phyloP scores from a whole-genome alignment of 352 stramenopile genomes.

The Globisporangium nagaii region DNA sequence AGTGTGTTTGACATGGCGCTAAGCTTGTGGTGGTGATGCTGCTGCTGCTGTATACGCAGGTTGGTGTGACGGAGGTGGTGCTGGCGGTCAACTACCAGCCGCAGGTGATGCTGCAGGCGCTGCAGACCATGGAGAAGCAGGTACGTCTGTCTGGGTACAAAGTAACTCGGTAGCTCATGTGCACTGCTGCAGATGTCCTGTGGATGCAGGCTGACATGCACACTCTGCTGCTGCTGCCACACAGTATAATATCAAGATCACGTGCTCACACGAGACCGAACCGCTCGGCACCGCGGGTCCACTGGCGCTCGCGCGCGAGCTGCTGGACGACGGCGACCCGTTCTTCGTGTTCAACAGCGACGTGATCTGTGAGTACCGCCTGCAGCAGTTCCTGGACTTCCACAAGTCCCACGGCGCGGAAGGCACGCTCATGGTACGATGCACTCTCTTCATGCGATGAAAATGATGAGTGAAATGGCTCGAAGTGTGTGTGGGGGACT shows the following conservation, averaged over 20 bases:
- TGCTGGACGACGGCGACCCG: constrained; percentile 79
- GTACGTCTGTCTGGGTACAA: too few species aligned
- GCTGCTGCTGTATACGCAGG: constrained; percentile 21
- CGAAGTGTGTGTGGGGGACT: too few species aligned
- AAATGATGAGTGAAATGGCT: too few species aligned
- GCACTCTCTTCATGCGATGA: too few species aligned
- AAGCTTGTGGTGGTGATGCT: background rate
- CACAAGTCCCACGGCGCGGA: constrained; percentile 74
- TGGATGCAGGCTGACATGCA: too few species aligned
- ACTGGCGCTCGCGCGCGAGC: constrained; percentile 71
- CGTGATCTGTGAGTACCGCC: constrained; percentile 82
- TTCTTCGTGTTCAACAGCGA: constrained; percentile 92
- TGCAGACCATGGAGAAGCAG: constrained; percentile 79
- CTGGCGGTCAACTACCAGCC: constrained; percentile 89
- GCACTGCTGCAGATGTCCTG: too few species aligned
- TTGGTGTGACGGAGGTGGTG: constrained; percentile 87
- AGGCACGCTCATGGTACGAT: constrained; percentile 63
- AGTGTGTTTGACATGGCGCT: background rate
- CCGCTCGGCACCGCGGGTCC: constrained; percentile 79
- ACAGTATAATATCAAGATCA: constrained; percentile 88
- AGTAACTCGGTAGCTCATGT: too few species aligned
- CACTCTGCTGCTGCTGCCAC: background rate
- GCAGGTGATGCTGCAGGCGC: constrained; percentile 80
- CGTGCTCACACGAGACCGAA: constrained; percentile 83
- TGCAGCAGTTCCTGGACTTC: constrained; percentile 75